Percentiles rank a stretch among this genome's conserved stretches.
phyloP scores from a whole-genome alignment of 306 rosid species.

The Casuarina glauca region DNA sequence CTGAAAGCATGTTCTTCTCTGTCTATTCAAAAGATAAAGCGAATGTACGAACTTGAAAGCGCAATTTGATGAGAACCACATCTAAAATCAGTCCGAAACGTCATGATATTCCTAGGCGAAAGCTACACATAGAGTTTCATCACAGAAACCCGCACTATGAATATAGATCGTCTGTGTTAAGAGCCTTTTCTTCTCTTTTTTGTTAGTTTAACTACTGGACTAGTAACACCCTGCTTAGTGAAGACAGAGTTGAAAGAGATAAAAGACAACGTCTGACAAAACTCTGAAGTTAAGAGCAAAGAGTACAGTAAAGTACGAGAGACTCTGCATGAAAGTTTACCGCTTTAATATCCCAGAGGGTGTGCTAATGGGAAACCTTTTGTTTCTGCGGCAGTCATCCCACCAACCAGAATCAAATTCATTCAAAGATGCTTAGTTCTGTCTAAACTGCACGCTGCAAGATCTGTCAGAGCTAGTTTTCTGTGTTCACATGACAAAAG shows the following conservation, averaged over 20 bases:
- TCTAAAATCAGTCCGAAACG: conserved; percentile 19
- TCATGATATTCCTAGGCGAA: conserved; percentile 19
- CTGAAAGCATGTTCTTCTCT: conserved; percentile 23
- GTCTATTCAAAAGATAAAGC: conserved; percentile 31
- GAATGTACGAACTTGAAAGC: conserved; percentile 34
- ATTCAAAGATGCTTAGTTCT: conserved; percentile 5
- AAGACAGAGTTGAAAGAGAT: not conserved
- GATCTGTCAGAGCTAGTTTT: not conserved
- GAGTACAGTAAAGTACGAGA: too few species aligned
- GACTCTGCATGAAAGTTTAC: not conserved
- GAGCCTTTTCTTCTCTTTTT: too few species aligned
- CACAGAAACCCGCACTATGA: conserved; percentile 2
- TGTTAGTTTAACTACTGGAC: too few species aligned
- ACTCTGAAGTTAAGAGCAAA: too few species aligned
- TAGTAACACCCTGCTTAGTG: too few species aligned
- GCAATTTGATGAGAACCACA: conserved; percentile 20
- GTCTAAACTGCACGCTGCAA: conserved; percentile 1
- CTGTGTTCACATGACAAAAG: not conserved
- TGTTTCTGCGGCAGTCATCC: not conserved
- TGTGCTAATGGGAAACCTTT: not conserved
- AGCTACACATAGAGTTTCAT: conserved; percentile 6
- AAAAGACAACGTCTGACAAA: not conserved
- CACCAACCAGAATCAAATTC: not conserved
- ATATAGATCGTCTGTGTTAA: not conserved
- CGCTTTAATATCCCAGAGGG: not conserved